These are phyloP conservation scores for Lachnum nothofagi DNA, from an alignment of 2,329 filamentous ascomycete species.

Conservation along the genomic window DNA sequence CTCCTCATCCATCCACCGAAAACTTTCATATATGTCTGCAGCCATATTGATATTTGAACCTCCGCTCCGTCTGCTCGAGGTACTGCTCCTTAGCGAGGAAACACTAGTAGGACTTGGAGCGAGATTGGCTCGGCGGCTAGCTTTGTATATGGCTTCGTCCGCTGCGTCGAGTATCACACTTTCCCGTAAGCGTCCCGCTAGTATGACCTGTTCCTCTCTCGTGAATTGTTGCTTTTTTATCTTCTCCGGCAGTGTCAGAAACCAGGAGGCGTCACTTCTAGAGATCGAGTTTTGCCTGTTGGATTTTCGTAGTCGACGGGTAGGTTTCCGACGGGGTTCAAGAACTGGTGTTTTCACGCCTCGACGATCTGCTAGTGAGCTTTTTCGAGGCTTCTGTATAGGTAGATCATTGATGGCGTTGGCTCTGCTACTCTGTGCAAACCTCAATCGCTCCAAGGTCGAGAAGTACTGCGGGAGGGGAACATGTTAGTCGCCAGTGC, in stretches of 20 bases:
- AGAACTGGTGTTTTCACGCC: conserved; percentile 25
- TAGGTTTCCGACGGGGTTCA: conserved; percentile 23
- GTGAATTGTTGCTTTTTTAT: conserved; percentile 66
- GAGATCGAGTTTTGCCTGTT: conserved; percentile 35
- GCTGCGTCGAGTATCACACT: conserved; percentile 52
- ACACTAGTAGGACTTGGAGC: conserved; percentile 24
- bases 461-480: conserved; percentile 59
- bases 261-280: conserved; percentile 61
- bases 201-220: conserved; percentile 62
- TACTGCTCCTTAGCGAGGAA: conserved; percentile 24
- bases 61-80: conserved; percentile 12
- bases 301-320: conserved; percentile 26
- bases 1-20: conserved; percentile 70
- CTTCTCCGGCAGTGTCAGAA: conserved; percentile 65
- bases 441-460: conserved; percentile 63
- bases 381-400: conserved; percentile 24
- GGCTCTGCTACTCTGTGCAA: conserved; percentile 48
- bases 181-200: conserved; percentile 49
- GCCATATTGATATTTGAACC: conserved; percentile 23
- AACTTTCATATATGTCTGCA: conserved; percentile 54
- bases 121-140: conserved; percentile 38
- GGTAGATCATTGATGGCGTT: conserved; percentile 29
- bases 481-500: conserved; percentile 7
- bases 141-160: conserved; percentile 52
- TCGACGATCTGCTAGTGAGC: conserved; percentile 27